Evolutionary conservation across 2,329 filamentous ascomycete genomes (phyloP).

Genomic region (Apiospora phragmitis): DNA sequence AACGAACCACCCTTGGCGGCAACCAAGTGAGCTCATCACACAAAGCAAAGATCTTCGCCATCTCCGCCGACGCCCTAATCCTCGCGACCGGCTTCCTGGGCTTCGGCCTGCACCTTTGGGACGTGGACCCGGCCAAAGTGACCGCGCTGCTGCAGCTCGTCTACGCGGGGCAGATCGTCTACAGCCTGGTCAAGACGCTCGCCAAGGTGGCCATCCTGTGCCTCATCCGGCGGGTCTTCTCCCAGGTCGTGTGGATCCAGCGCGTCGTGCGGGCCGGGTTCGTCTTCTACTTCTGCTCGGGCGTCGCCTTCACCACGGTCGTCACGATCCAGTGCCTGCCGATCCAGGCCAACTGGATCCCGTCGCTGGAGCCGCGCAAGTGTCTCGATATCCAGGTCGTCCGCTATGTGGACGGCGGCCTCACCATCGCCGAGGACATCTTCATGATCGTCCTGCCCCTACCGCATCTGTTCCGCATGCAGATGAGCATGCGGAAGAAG

Average conservation of each 20-base stretch:
- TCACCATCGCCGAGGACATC: constrained; percentile 69
- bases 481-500: constrained; percentile 64
- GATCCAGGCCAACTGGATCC: constrained; percentile 19
- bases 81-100: constrained; percentile 22
- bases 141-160: constrained; percentile 20
- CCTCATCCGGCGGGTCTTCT: constrained; percentile 20
- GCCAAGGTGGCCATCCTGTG: constrained; percentile 24
- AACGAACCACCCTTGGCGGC: neutral
- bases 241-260: constrained; percentile 19
- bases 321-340: constrained; percentile 23
- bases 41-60: constrained; percentile 12
- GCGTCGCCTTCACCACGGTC: constrained; percentile 22
- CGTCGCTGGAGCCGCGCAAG: constrained; percentile 20
- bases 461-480: constrained; percentile 62
- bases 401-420: constrained; percentile 64
- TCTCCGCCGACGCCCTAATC: constrained; percentile 20
- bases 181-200: constrained; percentile 22
- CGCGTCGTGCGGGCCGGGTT: constrained; percentile 9
- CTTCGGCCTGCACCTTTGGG: constrained; percentile 25
- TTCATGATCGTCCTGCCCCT: constrained; percentile 67
- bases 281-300: constrained; percentile 16
- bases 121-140: constrained; percentile 18
- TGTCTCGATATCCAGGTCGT: constrained; percentile 65
- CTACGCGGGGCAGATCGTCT: constrained; percentile 24
- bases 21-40: neutral